Evolutionary conservation across 345 rosid species (phyloP), one percentile per base, ranked within the genome.

Genomic region (Murraya paniculata): DNA sequence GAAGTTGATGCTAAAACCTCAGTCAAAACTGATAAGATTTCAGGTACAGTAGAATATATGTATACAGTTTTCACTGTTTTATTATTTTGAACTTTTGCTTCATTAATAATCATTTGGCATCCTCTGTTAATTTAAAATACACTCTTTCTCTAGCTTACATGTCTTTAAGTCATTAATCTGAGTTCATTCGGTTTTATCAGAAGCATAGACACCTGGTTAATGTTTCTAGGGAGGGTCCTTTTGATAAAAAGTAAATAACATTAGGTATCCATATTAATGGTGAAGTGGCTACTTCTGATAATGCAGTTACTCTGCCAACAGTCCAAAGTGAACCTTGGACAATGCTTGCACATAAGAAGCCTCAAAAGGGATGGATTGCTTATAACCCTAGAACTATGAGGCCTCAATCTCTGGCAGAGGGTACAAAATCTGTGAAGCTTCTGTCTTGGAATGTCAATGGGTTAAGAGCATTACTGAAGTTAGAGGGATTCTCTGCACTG

Each of bases 371-470:
- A 76, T 96, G 98, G 97, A 81, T 87, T 70, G 85, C 94, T 5
- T 93, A 95, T 85, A 92, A 90, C 82, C 97, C 98, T 38, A 84
- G 88, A 82, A 91, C 85, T 64, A 89, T 92, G 97, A 92, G 96
- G 81, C 93, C 88, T 78, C 84, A 85, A 41, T 87, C 90, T 82
- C 90, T 81, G 65, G 41, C 82, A 36, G 79, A 73, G 74, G 90
- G 87, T 76, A 78, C 86, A 30, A 84, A 85, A 79, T 86, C 62
- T 81, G 74, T 90, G 76, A 95, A 91, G 81, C 76, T 95, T 71
- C 72, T 93, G 91, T 93, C 99, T 71, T 95, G 99, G 99, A 95
- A 93, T 82, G 98, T 95, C 78, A 95, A 95, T 85, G 98, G 99
- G 28, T 79, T 95, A 75, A 86, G 97, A 86, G 97, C 97, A 77